Evolutionary conservation across 306 rosid species (phyloP).

Genomic region (Trifolium subterraneum): DNA sequence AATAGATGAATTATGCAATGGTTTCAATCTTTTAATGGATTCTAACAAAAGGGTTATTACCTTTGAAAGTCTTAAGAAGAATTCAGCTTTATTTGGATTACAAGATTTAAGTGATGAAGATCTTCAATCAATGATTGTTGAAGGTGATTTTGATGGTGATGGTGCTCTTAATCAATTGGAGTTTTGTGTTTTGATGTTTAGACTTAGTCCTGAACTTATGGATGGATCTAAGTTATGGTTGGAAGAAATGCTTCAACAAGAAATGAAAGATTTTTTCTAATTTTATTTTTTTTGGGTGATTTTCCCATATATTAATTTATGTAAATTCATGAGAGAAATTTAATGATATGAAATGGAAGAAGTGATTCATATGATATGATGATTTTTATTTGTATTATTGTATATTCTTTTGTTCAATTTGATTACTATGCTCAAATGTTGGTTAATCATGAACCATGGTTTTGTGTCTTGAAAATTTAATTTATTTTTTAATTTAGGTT

Average conservation of each 20-base stretch:
- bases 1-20: conserved; percentile 77
- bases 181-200: conserved; percentile 89
- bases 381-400: conserved; percentile 9
- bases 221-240: conserved; percentile 67
- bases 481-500: too few species aligned
- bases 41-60: conserved; percentile 66
- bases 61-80: conserved; percentile 79
- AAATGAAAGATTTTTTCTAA: conserved; percentile 44
- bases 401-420: not conserved
- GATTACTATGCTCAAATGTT: not conserved
- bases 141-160: conserved; percentile 89
- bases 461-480: too few species aligned
- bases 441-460: too few species aligned
- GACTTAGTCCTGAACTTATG: conserved; percentile 92
- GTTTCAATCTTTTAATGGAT: conserved; percentile 67
- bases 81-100: conserved; percentile 67
- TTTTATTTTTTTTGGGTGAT: conserved; percentile 18
- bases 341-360: conserved; percentile 29
- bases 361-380: conserved; percentile 32
- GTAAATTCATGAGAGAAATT: not conserved
- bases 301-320: conserved; percentile 24
- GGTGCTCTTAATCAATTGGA: conserved; percentile 85
- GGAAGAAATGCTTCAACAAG: conserved; percentile 59
- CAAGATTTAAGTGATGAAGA: conserved; percentile 71
- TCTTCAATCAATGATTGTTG: conserved; percentile 65